Conservation (phyloP, 371 early-diverging fungal species). For the Batkoa obscura region DNA sequence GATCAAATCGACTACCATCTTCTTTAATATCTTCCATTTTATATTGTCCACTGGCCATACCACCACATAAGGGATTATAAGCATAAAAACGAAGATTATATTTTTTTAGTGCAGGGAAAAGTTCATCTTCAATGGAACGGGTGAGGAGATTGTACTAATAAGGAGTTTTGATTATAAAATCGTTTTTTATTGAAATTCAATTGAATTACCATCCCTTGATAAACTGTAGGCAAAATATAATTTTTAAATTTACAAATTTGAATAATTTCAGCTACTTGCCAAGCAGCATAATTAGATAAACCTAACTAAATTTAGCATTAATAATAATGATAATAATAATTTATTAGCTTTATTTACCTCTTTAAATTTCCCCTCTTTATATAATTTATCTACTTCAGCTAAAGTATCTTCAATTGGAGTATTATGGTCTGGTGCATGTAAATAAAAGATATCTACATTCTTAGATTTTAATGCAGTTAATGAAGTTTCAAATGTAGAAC, state of each 20-base stretch:
- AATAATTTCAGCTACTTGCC: constrained; percentile 24
- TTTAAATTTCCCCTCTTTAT: constrained; percentile 20
- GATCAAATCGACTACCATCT: constrained; percentile 29
- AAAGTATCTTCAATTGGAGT: constrained; percentile 23
- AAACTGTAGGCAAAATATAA: constrained; percentile 24
- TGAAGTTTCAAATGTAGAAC: constrained; percentile 15
- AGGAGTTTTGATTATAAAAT: not conserved
- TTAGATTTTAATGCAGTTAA: constrained; percentile 15
- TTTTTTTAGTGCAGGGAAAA: constrained; percentile 31
- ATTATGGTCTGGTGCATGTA: constrained; percentile 26
- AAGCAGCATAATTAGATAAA: constrained; percentile 25
- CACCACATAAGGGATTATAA: constrained; percentile 42
- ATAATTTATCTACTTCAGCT: constrained; percentile 19
- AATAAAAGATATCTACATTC: constrained; percentile 26
- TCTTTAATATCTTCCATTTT: constrained; percentile 18
- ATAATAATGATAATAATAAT: not conserved
- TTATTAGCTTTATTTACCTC: constrained; percentile 8
- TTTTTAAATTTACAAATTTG: constrained; percentile 17
- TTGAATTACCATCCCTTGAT: constrained; percentile 21
- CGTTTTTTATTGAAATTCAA: not conserved
- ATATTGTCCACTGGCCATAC: constrained; percentile 22
- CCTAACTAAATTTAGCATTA: constrained; percentile 21
- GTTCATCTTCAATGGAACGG: constrained; percentile 33
- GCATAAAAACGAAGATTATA: constrained; percentile 28
- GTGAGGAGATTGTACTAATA: constrained; percentile 37